Evolutionary conservation across 2,329 filamentous ascomycete species (phyloP).

Genomic region (Paecilomyces fulvus): DNA sequence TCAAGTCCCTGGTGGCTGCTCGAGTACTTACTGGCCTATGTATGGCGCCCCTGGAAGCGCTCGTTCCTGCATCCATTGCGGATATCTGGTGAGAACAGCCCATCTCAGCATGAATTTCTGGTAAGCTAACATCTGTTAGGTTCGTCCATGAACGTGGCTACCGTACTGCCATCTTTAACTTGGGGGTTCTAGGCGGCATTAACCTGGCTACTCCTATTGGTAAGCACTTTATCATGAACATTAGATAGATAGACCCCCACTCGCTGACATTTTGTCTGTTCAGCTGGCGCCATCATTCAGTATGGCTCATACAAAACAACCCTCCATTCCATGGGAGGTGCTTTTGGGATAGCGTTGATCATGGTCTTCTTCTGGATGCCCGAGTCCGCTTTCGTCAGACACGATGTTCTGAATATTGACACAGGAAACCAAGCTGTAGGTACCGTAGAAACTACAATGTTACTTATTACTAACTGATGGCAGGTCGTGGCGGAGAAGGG

Average conservation of each 20-base stretch:
- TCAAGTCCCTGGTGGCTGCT: slow-evolving; percentile 22
- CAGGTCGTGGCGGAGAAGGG: slow-evolving; percentile 10
- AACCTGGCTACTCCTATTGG: slow-evolving; percentile 34
- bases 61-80: slow-evolving; percentile 33
- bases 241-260: not conserved
- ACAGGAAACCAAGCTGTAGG: slow-evolving; percentile 19
- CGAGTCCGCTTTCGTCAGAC: slow-evolving; percentile 29
- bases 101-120: not conserved
- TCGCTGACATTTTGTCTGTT: not conserved
- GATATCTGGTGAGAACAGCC: slow-evolving; percentile 25
- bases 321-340: slow-evolving; percentile 34
- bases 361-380: slow-evolving; percentile 38
- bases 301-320: slow-evolving; percentile 25
- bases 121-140: not conserved
- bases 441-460: not conserved
- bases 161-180: slow-evolving; percentile 34
- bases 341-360: slow-evolving; percentile 29
- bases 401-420: slow-evolving; percentile 28
- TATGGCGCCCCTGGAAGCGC: slow-evolving; percentile 33
- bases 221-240: slow-evolving; percentile 10
- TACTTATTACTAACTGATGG: not conserved
- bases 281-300: slow-evolving; percentile 33
- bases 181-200: slow-evolving; percentile 35
- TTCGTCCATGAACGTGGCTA: slow-evolving; percentile 38
- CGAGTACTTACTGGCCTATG: slow-evolving; percentile 28